These are phyloP conservation scores for Dendrobium catenatum DNA, from an alignment of 106 monocot species.

Conservation along the genomic window DNA sequence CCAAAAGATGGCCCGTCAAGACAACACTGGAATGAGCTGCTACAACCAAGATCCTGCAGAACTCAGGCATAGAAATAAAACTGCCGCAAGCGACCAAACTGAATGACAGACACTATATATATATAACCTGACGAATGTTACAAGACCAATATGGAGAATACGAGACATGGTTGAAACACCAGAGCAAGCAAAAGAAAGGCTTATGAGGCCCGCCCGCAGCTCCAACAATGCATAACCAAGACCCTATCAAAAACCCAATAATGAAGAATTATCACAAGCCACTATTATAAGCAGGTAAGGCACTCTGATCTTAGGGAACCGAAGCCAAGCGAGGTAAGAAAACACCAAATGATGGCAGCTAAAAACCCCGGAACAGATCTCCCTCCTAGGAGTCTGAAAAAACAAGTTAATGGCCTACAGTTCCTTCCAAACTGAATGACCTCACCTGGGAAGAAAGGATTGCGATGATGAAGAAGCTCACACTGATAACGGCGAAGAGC, in stretches of 20 bases:
- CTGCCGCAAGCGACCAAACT: conserved; percentile 40
- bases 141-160: conserved; percentile 3
- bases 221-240: conserved; percentile 15
- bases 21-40: conserved; percentile 11
- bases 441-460: conserved; percentile 8
- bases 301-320: conserved; percentile 21
- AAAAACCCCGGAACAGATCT: conserved; percentile 18
- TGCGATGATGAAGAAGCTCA: conserved; percentile 11
- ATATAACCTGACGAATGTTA: neutral
- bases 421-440: conserved; percentile 18
- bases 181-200: neutral
- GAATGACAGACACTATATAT: neutral
- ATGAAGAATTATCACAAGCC: conserved; percentile 6
- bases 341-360: conserved; percentile 21
- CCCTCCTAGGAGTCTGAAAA: conserved; percentile 21
- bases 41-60: conserved; percentile 22
- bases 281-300: conserved; percentile 13
- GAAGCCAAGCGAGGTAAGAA: conserved; percentile 18
- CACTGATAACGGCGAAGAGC: conserved; percentile 3
- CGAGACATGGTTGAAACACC: conserved; percentile 16
- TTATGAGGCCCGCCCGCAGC: neutral
- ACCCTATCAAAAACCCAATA: conserved; percentile 18
- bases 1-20: neutral
- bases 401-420: conserved; percentile 19
- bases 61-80: conserved; percentile 26